Evolutionary conservation across 2,329 filamentous ascomycete species (phyloP).

Genomic region (Stagonosporopsis cucurbitacearum): DNA sequence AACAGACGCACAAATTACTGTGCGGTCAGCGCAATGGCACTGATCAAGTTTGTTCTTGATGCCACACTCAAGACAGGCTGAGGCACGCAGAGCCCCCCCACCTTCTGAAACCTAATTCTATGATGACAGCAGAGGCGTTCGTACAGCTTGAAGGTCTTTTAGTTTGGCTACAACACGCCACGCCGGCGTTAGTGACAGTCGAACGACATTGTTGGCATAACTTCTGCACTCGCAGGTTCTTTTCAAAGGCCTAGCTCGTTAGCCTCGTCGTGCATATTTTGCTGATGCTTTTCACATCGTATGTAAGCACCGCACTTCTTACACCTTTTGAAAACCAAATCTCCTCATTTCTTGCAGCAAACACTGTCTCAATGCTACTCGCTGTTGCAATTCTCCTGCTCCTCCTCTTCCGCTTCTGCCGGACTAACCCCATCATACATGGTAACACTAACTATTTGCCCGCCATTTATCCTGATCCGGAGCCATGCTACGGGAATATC

Average conservation of each 20-base stretch:
- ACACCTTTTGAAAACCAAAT: not conserved
- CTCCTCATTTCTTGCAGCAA: slow-evolving; percentile 12
- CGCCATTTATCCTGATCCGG: slow-evolving; percentile 38
- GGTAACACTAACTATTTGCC: not conserved
- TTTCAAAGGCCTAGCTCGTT: not conserved
- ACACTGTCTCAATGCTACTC: slow-evolving; percentile 13
- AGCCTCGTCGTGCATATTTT: not conserved
- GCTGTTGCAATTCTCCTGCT: slow-evolving; percentile 24
- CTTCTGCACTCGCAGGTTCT: not conserved
- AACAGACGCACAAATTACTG: too few relatives aligned
- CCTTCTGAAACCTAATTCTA: slow-evolving; percentile 1
- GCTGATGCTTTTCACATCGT: not conserved
- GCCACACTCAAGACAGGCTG: too few relatives aligned
- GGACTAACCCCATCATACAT: not conserved
- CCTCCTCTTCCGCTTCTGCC: slow-evolving; percentile 14
- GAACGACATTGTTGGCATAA: slow-evolving; percentile 11
- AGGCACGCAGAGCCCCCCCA: not conserved
- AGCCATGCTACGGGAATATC: slow-evolving; percentile 48
- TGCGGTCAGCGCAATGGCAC: too few relatives aligned
- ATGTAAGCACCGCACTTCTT: not conserved
- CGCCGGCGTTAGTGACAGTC: not conserved
- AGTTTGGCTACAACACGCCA: slow-evolving; percentile 1
- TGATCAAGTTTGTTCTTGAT: too few relatives aligned
- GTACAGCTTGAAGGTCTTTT: slow-evolving; percentile 1
- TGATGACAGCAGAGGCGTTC: not conserved